These are phyloP conservation scores for Penicillium simplicissimum DNA, from an alignment of 495 filamentous ascomycete species.

Conservation along the genomic window DNA sequence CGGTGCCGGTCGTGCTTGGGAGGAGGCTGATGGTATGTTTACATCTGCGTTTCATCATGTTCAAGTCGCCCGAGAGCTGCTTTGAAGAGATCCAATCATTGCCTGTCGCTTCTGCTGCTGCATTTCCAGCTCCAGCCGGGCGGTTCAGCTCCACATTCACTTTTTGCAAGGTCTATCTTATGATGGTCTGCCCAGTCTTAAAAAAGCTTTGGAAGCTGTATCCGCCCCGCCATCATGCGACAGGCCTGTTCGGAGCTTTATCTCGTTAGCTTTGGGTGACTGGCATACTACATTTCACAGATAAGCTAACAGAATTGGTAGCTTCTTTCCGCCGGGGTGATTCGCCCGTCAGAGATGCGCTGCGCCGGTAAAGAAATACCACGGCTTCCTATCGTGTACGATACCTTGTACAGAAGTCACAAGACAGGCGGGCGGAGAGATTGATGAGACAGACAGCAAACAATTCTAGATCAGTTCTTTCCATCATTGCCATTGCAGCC, in stretches of 20 bases:
- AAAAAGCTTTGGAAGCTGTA: background rate
- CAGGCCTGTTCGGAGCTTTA: background rate
- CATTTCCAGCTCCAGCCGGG: background rate
- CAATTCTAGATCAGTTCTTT: constrained; percentile 21
- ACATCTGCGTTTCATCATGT: constrained; percentile 12
- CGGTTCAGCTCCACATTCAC: background rate
- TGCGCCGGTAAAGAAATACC: constrained; percentile 39
- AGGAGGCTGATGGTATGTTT: constrained; percentile 66
- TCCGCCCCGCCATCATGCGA: background rate
- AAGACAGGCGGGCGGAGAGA: constrained; percentile 11
- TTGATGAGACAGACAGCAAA: constrained; percentile 13
- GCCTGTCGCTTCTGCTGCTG: background rate
- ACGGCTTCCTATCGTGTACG: constrained; percentile 39
- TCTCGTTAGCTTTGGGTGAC: background rate
- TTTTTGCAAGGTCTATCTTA: background rate
- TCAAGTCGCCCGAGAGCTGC: background rate
- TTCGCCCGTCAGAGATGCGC: constrained; percentile 45
- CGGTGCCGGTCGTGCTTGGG: constrained; percentile 92
- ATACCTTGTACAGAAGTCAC: constrained; percentile 45
- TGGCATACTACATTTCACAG: background rate
- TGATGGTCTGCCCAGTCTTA: background rate
- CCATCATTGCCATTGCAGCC: background rate
- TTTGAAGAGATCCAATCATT: background rate
- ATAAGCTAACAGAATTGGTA: constrained; percentile 25
- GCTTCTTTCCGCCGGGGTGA: constrained; percentile 53